Evolutionary conservation across 768 basidiomycete genomes (phyloP), one percentile per base, ranked within the genome.

Genomic region (Rhodotorula diobovata): DNA sequence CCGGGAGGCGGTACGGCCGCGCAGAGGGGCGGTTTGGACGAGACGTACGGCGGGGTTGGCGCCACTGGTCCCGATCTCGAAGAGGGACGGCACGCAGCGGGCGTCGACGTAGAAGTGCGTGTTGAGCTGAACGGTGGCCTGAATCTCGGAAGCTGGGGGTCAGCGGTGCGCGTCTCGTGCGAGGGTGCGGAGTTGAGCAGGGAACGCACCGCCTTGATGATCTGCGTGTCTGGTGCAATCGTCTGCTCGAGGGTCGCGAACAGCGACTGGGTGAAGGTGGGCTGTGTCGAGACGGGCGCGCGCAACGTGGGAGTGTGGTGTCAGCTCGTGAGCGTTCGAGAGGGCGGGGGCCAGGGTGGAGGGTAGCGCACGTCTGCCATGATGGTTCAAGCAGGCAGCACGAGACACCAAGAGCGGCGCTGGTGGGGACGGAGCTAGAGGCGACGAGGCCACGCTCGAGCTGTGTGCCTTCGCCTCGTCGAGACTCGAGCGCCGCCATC

Each of bases 91-190:
- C 73, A 99, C 94, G 79, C 93, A 96, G 83, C 84, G 83, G 14
- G 94, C 86, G 78, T 88, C 87, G 82, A 91, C 93, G 86, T 94
- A 98, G 82, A 87, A 98, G 63, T 94, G 89, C 76, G 88, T 87
- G 81, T 95, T 96, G 66, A 99, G 85, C 76, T 88, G 87, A 11
- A 90, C 86, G 23, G 96, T 99, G 12, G 95, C 93, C 93, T 97
- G 72, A 30, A 21, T 28, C 16, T 14, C 43, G 46, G 43, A 20
- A 16, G 7, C 7, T 30, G n/a, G 15, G 4, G 55, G 59, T 39
- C 30, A 30, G 53, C 32, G 21, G 58, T 23, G 12, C 6, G 46
- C 25, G 25, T 43, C 32, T 54, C 53, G 6, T 30, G 14, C 9
- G 30, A 32, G 2, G 4, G 30, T 5, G 50, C 15, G 8, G 54